A percentile compares a stretch with the other conserved stretches of the same genome.
These are phyloP conservation scores for Metarhizium album DNA, from an alignment of 2,329 filamentous ascomycete species.

Conservation along the genomic window DNA sequence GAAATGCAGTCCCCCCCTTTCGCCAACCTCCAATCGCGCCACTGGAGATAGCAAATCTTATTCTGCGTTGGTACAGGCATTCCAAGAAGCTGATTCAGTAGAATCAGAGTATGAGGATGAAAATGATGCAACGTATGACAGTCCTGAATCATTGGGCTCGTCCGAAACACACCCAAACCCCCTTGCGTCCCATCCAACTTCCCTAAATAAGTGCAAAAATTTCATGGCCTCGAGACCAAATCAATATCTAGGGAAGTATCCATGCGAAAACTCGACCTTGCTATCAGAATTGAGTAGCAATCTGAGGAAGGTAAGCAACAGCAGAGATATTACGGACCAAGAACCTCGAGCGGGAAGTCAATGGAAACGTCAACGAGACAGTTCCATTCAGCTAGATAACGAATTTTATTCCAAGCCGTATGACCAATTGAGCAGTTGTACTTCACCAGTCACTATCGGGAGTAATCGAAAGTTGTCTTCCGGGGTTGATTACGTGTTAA, in stretches of 20 bases:
- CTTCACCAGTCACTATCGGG: conserved; percentile 43
- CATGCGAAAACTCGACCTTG: conserved; percentile 13
- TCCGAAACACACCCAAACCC: conserved; percentile 37
- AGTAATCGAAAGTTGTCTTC: conserved; percentile 43
- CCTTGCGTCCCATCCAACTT: conserved; percentile 37
- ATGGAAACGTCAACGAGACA: conserved; percentile 20
- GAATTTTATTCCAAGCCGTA: conserved; percentile 47
- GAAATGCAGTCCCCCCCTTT: conserved; percentile 16
- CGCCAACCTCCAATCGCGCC: conserved; percentile 13
- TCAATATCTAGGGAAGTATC: neutral
- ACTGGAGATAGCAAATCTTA: conserved; percentile 30
- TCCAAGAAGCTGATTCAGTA: conserved; percentile 29
- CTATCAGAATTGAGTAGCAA: conserved; percentile 37
- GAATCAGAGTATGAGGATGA: conserved; percentile 31
- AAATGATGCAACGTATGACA: conserved; percentile 19
- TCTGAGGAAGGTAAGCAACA: conserved; percentile 29
- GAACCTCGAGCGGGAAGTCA: neutral
- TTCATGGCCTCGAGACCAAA: conserved; percentile 11
- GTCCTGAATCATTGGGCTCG: conserved; percentile 10
- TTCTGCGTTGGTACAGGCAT: conserved; percentile 34
- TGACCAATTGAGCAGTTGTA: conserved; percentile 42
- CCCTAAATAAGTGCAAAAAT: conserved; percentile 7
- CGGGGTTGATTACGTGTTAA: conserved; percentile 40
- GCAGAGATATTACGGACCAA: conserved; percentile 28
- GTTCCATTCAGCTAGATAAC: conserved; percentile 38